Evolutionary conservation across 2,329 filamentous ascomycete genomes (phyloP).

Genomic region (Reticulascus tulasneorum): DNA sequence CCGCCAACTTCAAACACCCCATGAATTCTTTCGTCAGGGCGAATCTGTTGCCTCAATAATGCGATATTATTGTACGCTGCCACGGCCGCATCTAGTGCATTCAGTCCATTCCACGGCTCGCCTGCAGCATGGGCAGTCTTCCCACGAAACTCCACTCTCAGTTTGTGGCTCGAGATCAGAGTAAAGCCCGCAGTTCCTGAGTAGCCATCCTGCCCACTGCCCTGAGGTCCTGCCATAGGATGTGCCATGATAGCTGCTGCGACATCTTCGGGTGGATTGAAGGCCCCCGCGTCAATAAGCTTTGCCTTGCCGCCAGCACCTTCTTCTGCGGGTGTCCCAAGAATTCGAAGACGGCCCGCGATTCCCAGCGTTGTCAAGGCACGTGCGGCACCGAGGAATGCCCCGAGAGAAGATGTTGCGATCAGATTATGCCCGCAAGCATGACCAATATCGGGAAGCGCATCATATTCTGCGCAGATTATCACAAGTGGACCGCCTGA

Average conservation of each 20-base stretch:
- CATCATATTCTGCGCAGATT: constrained; percentile 45
- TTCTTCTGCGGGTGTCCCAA: constrained; percentile 41
- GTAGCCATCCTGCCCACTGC: constrained; percentile 2
- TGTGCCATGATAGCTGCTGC: constrained; percentile 35
- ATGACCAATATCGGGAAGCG: constrained; percentile 41
- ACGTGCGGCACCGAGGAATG: constrained; percentile 33
- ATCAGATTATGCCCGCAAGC: constrained; percentile 44
- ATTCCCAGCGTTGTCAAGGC: constrained; percentile 24
- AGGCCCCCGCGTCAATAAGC: constrained; percentile 28
- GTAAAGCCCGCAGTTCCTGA: constrained; percentile 22
- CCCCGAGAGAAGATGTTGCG: constrained; percentile 33
- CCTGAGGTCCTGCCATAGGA: constrained; percentile 9
- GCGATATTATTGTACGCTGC: constrained; percentile 30
- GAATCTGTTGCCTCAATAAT: constrained; percentile 33
- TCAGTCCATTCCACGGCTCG: constrained; percentile 32
- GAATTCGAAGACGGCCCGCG: constrained; percentile 32
- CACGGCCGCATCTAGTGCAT: constrained; percentile 34
- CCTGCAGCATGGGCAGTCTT: constrained; percentile 29
- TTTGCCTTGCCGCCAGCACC: constrained; percentile 37
- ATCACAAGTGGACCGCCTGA: constrained; percentile 35
- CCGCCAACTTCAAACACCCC: constrained; percentile 32
- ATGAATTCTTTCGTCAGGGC: constrained; percentile 31
- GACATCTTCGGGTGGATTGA: constrained; percentile 15
- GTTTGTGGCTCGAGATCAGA: constrained; percentile 27
- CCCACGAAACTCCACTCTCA: constrained; percentile 28